Percentiles rank a stretch among this genome's conserved stretches.
Conservation (phyloP, 2,329 filamentous ascomycete species). For the Aspergillus texensis region DNA sequence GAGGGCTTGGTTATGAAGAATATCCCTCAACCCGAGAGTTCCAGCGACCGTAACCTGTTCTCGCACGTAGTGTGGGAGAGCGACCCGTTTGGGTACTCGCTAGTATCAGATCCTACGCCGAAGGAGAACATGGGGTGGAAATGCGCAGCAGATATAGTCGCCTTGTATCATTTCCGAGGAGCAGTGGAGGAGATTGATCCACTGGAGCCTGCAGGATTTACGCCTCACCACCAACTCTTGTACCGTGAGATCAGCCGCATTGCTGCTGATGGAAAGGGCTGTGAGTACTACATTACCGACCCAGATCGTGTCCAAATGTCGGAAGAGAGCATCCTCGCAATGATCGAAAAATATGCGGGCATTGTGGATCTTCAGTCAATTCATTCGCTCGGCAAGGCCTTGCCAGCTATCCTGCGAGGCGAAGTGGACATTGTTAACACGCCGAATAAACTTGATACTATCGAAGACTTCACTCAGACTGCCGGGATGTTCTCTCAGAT, state of each 20-base stretch:
- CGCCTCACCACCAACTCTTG: conserved; percentile 1
- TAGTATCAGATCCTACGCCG: neutral
- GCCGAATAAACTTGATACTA: neutral
- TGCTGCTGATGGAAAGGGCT: neutral
- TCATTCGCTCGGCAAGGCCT: neutral
- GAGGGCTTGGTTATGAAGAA: conserved; percentile 4
- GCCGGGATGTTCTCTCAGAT: neutral
- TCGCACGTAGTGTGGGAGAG: conserved; percentile 1
- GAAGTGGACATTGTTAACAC: neutral
- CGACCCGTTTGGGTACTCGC: neutral
- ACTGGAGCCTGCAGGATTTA: neutral
- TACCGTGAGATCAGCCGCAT: neutral
- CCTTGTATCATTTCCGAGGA: neutral
- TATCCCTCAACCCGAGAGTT: neutral
- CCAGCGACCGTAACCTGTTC: neutral
- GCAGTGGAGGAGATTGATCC: neutral
- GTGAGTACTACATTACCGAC: neutral
- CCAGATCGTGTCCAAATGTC: neutral
- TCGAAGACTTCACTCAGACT: neutral
- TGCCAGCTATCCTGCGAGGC: neutral
- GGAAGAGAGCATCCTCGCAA: neutral
- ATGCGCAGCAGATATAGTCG: neutral
- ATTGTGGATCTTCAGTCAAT: neutral
- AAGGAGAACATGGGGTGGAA: neutral
- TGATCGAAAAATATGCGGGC: neutral